Evolutionary conservation across 257 asterid genomes (phyloP), one percentile per base, ranked within the genome.

Genomic region (Eustoma russellianum): DNA sequence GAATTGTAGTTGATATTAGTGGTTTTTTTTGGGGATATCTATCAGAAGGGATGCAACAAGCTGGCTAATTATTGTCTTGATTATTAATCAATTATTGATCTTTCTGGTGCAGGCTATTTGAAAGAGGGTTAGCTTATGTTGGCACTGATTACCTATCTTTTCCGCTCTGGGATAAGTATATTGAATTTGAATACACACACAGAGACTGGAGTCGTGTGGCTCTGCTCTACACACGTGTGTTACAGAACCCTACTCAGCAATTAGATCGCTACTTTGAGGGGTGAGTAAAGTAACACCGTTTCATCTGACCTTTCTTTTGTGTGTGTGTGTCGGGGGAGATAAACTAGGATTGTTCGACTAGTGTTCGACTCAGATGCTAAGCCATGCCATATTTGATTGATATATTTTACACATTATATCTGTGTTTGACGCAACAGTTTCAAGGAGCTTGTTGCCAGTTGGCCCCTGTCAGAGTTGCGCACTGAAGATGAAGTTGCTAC

Each of bases 191-290:
- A 60, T 81, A 81, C 61, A 78, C 86, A 2, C 95, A 85, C 64
- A 90, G 83, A 57, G 93, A 83, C 62, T 92, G 95, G 99, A 56
- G 91, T 47, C 79, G 76, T 51, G 83, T 92, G 59, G 95, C 99
- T 38, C 54, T 82, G 74, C 80, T 92, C 45, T 88, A 88, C 70
- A 66, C 93, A 52, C 82, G 93, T 66, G 80, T 92, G 54, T 71
- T 92, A 66, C 95, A 83, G 71, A 70, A 81, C 61, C 95, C 99
- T 24, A 92, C 73, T 70, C 95, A 88, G 81, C 97, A 88, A 74
- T 77, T 92, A 58, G 97, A 92, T 72, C 93, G 95, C 59, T 92
- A 88, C 75, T 88, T 92, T 75, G 97, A 88, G 74, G 91, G 97
- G 99, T 92, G 74, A 76, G 46, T 52, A 35, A 65, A 51, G 68